phyloP scores from a whole-genome alignment of 805 yeast genomes.

The Yueomyces sinensis region DNA sequence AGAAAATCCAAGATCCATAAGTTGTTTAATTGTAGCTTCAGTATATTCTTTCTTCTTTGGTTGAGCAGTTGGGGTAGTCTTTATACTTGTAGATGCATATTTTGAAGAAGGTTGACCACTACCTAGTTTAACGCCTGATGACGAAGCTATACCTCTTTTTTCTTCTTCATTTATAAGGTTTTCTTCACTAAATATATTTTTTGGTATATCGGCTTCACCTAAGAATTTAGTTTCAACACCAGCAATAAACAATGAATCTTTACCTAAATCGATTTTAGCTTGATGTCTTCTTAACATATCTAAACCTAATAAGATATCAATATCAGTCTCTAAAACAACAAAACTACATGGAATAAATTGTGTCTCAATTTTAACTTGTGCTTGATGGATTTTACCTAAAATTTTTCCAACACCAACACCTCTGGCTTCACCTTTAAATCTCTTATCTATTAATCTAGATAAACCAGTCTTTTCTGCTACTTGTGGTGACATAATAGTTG shows the following conservation, averaged over 20 bases:
- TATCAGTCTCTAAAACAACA: conserved; percentile 50
- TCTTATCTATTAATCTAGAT: conserved; percentile 57
- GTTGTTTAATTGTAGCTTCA: conserved; percentile 30
- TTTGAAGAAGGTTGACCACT: background rate
- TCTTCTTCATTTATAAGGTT: background rate
- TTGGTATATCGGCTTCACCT: conserved; percentile 57
- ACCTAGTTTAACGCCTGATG: background rate
- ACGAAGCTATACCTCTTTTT: background rate
- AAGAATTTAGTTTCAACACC: conserved; percentile 61
- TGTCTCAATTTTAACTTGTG: conserved; percentile 66
- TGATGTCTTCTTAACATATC: conserved; percentile 87
- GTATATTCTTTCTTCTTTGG: conserved; percentile 9
- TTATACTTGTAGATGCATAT: background rate
- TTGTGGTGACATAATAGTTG: conserved; percentile 67
- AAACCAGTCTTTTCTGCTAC: conserved; percentile 66
- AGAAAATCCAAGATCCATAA: conserved; percentile 61
- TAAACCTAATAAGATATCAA: conserved; percentile 69
- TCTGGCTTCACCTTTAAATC: conserved; percentile 70
- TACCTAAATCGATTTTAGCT: conserved; percentile 63
- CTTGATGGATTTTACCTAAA: conserved; percentile 77
- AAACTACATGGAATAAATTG: conserved; percentile 54
- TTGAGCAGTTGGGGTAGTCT: background rate
- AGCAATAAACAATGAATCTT: conserved; percentile 56
- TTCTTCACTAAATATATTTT: conserved; percentile 10
- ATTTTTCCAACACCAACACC: conserved; percentile 84